Base-by-base conservation (phyloP, 2,329 filamentous ascomycete species). In the Gaeumannomyces sp. region DNA sequence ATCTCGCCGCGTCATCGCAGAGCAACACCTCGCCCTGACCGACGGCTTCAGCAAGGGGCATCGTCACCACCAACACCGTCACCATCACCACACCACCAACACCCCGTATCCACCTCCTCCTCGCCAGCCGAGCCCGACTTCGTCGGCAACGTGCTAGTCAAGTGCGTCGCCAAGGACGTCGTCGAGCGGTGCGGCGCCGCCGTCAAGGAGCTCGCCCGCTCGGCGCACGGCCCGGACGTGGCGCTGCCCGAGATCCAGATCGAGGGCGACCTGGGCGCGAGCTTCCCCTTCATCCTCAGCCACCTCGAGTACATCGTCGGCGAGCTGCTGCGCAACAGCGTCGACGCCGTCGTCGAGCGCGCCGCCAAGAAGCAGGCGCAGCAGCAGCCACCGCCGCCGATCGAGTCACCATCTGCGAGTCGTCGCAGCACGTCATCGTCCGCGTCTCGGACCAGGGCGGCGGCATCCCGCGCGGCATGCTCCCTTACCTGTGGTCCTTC, bases 231-330 rank as follows among this genome's bases (percentile, higher is more conserved):
- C 0, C 81, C 88, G 1, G 82, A 88, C 64, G 83, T 88, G 1
- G 79, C 83, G 62, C 84, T 99, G 1, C 95, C 95, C 6, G 87
- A 93, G 68, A 91, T 99, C 76, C 86, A 84, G 60, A 83, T 99
- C 65, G 85, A 90, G 67, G 95, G 96, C 28, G 93, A 99, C 73
- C 82, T 95, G 2, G 87, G 91, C 35, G 93, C 93, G 5, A 96
- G 89, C 38, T 99, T 99, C 73, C 95, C 96, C 1, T 99, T 97
- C 73, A 98, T 99, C 68, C 85, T 97, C 63, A 95, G 89, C 73
- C 95, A 98, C 74, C 85, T 99, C 63, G 94, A 99, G 77, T 99
- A 99, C 77, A 97, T 99, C 71, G 86, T 99, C 65, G 93, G 95
- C 63, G 95, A 99, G 78, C 87, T 99, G 28, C 82, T 99, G 29